Evolutionary conservation across 2,329 filamentous ascomycete genomes (phyloP).

Genomic region (Elsinoe arachidis): DNA sequence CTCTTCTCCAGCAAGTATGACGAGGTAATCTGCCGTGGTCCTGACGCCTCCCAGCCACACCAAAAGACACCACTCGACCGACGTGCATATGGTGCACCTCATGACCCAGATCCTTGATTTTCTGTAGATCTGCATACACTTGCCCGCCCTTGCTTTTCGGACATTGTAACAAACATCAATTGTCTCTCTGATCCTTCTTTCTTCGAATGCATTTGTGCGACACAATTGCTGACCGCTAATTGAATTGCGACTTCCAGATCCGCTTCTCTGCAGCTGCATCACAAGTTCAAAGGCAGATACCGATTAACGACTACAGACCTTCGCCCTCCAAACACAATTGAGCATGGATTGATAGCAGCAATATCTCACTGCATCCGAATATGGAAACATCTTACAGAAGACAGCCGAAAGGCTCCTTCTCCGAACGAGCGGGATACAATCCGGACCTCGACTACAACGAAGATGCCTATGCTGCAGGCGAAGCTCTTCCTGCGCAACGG

Average conservation of each 20-base stretch:
- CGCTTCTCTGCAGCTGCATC: background rate
- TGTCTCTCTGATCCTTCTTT: background rate
- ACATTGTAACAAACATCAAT: background rate
- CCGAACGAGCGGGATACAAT: slow-evolving; percentile 7
- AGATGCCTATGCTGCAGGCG: background rate
- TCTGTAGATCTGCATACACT: slow-evolving; percentile 10
- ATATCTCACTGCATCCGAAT: background rate
- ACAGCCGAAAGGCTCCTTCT: slow-evolving; percentile 1
- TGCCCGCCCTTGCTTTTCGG: slow-evolving; percentile 1
- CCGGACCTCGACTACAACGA: slow-evolving; percentile 7
- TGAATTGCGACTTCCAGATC: background rate
- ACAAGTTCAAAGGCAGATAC: no score
- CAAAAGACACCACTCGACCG: background rate
- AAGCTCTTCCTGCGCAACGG: background rate
- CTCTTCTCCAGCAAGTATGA: background rate
- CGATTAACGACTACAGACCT: no score
- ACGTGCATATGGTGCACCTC: slow-evolving; percentile 4
- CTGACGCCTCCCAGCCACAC: slow-evolving; percentile 10
- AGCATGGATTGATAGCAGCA: background rate
- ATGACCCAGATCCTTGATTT: slow-evolving; percentile 11
- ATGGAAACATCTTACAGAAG: background rate
- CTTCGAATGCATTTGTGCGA: background rate
- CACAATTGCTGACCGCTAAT: background rate
- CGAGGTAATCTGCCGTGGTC: slow-evolving; percentile 5
- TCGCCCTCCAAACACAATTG: no score